Evolutionary conservation across 2,329 filamentous ascomycete genomes (phyloP), one percentile per base, ranked within the genome.

Genomic region (Monascus ruber): DNA sequence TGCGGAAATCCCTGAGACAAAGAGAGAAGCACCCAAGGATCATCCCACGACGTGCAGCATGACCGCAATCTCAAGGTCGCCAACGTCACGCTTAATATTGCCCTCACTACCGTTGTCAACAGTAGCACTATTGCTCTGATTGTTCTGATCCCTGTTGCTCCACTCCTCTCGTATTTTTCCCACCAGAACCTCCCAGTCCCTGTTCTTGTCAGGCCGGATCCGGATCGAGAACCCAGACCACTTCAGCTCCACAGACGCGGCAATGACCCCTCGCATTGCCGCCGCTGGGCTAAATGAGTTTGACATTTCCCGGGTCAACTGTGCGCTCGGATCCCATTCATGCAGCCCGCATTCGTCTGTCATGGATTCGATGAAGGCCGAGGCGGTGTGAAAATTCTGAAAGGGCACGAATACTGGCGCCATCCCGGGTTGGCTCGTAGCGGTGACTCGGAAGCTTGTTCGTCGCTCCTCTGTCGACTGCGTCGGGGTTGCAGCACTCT

Each of bases 161-260:
- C 47, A 52, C 2, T 42, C 41, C 29, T 46, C 44, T 11, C 42
- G 33, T 24, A 52, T 26, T 24, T 48, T 34, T 10, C 35, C 10
- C 35, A 46, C 37, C 4, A 50, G 33, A 17, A 42, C 10, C 5
- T 34, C 26, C 43, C 39, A 47, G 29, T 53, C 52, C 6, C 39
- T 11, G 10, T 52, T 43, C 8, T 40, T 35, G 1, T 43, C 49
- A 32, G 35, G 44, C 6, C 52, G 47, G 1, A 54, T 40, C 5
- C 47, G 39, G 27, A 52, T 47, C 24, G 41, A 41, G 8, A 49
- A 45, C 4, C 34, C 38, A 0, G 49, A 47, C 52, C 49, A 54
- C 9, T 44, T 40, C 6, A 51, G 43, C 24, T 35, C 46, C 4
- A 54, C 41, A 1, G 52, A 53, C 3, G 45, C 47, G 10, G 45